Evolutionary conservation across 441 rosid genomes (phyloP), one percentile per base, ranked within the genome.

Genomic region (Gossypium schwendimanii): DNA sequence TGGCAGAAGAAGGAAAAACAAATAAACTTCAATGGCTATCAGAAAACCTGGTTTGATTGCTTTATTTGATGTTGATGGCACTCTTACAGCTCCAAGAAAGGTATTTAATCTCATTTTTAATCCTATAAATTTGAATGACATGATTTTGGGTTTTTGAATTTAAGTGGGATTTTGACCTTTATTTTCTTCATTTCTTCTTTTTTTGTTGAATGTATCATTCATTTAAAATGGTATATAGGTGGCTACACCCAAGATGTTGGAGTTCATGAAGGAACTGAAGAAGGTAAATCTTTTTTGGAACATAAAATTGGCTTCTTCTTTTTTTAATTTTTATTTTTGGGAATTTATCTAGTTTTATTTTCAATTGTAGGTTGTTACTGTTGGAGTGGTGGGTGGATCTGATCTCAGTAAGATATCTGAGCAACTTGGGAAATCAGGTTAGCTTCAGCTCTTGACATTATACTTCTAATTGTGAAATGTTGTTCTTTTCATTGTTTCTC

Each of bases 351-450:
- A 58, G 50, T 9, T 18, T 41, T 65, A 7, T 45, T 49, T 66
- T 49, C 45, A 66, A 70, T 63, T 83, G 47, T 67, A 92, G 99
- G 93, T 90, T 69, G 91, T 91, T 69, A 82, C 94, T 36, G 89
- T 95, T 28, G 99, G 98, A 24, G 91, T 95, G 44, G 98, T 95
- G 11, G 99, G 99, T 78, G 99, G 99, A 84, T 95, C 99, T 50
- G 96, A 95, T 71, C 87, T 95, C 52, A 75, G 72, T 70, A 95
- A 95, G 88, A 92, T 95, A 72, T 85, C 97, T 18, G 97, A 95
- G 83, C 98, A 95, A 83, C 96, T 95, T 75, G 99, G 99, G 17
- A 78, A 71, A 66, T 75, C 94, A 81, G 98, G 99, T 95, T 81
- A 65, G 54, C 54, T 64, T 64, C 18, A 64, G 52, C 52, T 64